Base-by-base conservation (phyloP, 2,329 filamentous ascomycete species). In the Ophiostoma triangulosporum region DNA sequence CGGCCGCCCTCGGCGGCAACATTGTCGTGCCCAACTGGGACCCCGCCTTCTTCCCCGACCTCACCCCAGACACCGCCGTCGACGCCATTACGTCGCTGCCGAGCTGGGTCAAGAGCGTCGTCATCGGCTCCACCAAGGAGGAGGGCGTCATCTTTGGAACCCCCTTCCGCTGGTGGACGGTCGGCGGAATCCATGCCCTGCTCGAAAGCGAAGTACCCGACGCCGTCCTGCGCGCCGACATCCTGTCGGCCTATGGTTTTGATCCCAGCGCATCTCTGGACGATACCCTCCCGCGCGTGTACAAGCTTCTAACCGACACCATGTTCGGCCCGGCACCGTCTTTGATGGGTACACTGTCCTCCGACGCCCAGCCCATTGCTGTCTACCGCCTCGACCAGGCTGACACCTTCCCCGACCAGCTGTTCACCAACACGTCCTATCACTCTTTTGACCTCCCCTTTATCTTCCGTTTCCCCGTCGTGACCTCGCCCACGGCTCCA, bases 321-420 rank as follows among this genome's bases (percentile, higher is more conserved):
- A 26, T 36, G 29, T 38, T 38, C 22, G 33, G 24, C 8, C 24
- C 49, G 5, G 15, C 33, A 12, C 33, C 32, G 9, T 22, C 15
- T 15, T 14, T 33, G 32, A 33, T 50, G 12, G 33, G 20, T 15
- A 17, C 12, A 22, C 14, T 50, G 24, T 38, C 49, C 20, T 38
- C 49, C 3, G 43, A 46, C 43, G 24, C 43, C 7, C 22, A 29
- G 15, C 49, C 49, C 8, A 26, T 50, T n/a, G n/a, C 22, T n/a
- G 49, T 50, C 12, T 50, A 50, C 33, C 49, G 49, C 14, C 40
- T 50, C 22, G 49, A 50, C 22, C 49, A 50, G 49, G 6, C 12
- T 4, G 49, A 50, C 33, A 27, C 32, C 14, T 36, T 27, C 22
- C 33, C 32, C 6, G 22, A 29, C 32, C 32, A 33, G 4, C 49